These are phyloP conservation scores for Vanilla planifolia DNA, from an alignment of 106 monocot genomes.

Conservation along the genomic window DNA sequence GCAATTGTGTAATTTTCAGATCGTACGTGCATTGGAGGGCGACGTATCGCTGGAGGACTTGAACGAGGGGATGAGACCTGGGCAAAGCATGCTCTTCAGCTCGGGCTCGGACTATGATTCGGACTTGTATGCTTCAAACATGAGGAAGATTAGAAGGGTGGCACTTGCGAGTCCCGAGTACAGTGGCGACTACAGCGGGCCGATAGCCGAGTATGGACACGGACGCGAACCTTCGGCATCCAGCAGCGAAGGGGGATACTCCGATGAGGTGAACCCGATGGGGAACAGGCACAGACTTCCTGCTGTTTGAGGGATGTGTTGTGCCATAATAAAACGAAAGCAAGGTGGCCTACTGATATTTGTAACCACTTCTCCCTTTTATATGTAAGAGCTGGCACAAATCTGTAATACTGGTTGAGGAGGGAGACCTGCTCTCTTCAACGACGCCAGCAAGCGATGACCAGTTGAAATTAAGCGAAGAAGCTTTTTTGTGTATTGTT, in stretches of 20 bases:
- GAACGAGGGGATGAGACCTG: constrained; percentile 54
- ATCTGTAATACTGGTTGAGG: no score
- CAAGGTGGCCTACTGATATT: no score
- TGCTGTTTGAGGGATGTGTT: background rate
- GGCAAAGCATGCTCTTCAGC: constrained; percentile 55
- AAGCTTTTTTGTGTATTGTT: no score
- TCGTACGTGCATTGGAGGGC: constrained; percentile 59
- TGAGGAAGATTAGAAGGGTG: constrained; percentile 20
- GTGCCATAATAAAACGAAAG: no score
- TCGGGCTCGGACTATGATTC: constrained; percentile 55
- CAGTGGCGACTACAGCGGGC: constrained; percentile 33
- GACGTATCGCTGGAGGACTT: constrained; percentile 61
- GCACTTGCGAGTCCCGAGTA: constrained; percentile 32
- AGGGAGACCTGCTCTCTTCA: no score
- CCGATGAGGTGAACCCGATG: constrained; percentile 27
- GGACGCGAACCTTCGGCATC: constrained; percentile 11
- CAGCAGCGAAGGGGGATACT: constrained; percentile 30
- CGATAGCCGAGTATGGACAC: constrained; percentile 12
- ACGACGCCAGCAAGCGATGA: no score
- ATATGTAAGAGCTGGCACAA: no score
- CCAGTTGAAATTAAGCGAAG: no score
- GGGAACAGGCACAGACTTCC: constrained; percentile 15
- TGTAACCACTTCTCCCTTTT: no score
- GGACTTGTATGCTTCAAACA: constrained; percentile 22
- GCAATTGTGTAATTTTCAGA: constrained; percentile 19